These are phyloP conservation scores for Glutinoglossum americanum DNA, from an alignment of 495 filamentous ascomycete genomes.

Conservation along the genomic window DNA sequence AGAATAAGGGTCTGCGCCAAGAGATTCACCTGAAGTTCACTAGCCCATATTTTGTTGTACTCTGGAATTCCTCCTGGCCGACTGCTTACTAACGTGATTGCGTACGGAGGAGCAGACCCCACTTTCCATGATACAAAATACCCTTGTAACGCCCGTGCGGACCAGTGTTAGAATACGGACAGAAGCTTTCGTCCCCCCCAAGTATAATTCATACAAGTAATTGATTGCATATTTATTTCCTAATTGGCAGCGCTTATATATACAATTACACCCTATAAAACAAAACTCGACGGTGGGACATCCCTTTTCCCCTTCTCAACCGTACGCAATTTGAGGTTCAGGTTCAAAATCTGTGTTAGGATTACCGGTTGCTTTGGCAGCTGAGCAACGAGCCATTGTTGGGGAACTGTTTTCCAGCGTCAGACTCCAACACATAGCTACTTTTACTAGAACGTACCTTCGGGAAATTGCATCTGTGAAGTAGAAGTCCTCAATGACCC, in stretches of 20 bases:
- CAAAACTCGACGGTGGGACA: neutral
- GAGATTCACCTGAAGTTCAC: no score
- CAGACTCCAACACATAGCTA: constrained; percentile 2
- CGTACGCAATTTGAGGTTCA: constrained; percentile 4
- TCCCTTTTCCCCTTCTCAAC: neutral
- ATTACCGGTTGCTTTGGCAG: constrained; percentile 46
- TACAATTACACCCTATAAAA: neutral
- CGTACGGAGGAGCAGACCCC: no score
- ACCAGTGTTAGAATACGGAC: no score
- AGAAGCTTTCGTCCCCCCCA: no score
- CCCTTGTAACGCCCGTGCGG: no score
- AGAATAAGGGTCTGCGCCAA: no score
- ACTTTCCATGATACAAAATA: no score
- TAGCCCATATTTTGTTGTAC: no score
- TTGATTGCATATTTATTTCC: neutral
- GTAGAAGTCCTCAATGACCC: constrained; percentile 83
- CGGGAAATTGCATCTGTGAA: constrained; percentile 92
- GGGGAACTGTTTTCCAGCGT: constrained; percentile 43
- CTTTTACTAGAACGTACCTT: constrained; percentile 33
- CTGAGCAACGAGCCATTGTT: constrained; percentile 91
- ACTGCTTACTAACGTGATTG: no score
- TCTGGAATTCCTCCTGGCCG: no score
- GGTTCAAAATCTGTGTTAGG: constrained; percentile 8
- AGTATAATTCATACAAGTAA: no score
- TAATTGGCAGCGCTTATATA: neutral